phyloP scores from a whole-genome alignment of 352 stramenopile genomes.

The Globisporangium spiculum region DNA sequence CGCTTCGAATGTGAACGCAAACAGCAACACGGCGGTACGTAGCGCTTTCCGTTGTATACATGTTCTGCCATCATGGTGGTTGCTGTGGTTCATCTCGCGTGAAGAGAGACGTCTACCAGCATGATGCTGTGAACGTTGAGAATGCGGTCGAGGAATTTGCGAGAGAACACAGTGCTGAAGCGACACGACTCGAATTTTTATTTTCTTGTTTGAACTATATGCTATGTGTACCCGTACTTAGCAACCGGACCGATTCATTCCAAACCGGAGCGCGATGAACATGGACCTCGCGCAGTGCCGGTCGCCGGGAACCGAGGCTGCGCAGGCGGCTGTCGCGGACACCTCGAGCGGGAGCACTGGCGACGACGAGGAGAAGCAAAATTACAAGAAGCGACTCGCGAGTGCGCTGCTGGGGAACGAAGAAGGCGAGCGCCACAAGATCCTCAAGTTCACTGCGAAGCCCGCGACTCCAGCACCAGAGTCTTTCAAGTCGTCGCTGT shows the following conservation, averaged over 20 bases:
- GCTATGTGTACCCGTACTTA: conserved; percentile 15
- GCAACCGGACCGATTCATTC: conserved; percentile 78
- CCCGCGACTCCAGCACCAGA: conserved; percentile 88
- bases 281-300: conserved; percentile 75
- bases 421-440: conserved; percentile 86
- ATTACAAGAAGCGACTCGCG: conserved; percentile 81
- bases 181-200: neutral
- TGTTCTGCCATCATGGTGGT: neutral
- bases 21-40: conserved; percentile 11
- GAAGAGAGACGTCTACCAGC: neutral
- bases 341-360: conserved; percentile 11
- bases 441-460: conserved; percentile 98
- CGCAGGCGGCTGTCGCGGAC: conserved; percentile 29
- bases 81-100: neutral
- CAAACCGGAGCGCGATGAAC: conserved; percentile 85
- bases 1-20: conserved; percentile 27
- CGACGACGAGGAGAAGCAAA: conserved; percentile 73
- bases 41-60: neutral
- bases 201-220: neutral
- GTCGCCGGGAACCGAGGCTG: conserved; percentile 50
- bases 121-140: neutral
- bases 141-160: neutral
- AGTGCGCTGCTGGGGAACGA: conserved; percentile 79
- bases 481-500: conserved; percentile 95
- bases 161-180: conserved; percentile 2